Evolutionary conservation across 1,284 basidiomycete species (phyloP).

Genomic region (Takashimella tepidaria): DNA sequence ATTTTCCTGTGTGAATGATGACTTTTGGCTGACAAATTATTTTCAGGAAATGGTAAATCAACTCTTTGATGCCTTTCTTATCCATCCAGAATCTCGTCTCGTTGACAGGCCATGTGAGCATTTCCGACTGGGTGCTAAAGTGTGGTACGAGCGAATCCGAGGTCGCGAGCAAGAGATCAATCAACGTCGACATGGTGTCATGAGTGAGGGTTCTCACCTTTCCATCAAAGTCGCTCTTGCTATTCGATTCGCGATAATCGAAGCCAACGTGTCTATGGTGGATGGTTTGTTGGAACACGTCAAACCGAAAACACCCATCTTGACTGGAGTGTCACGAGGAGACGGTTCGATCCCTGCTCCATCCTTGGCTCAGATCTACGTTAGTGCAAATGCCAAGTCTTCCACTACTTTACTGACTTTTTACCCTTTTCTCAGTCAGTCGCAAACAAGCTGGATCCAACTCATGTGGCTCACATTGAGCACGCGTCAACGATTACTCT

Average conservation of each 20-base stretch:
- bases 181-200: neutral
- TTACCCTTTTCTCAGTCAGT: slow-evolving; percentile 1
- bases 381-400: slow-evolving; percentile 16
- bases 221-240: slow-evolving; percentile 19
- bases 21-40: neutral
- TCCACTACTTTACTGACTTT: neutral
- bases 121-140: slow-evolving; percentile 12
- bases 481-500: slow-evolving; percentile 3
- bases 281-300: slow-evolving; percentile 17
- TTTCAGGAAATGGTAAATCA: slow-evolving; percentile 9
- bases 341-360: slow-evolving; percentile 24
- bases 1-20: too few relatives aligned
- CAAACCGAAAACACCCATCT: neutral
- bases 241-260: slow-evolving; percentile 26
- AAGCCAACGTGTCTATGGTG: slow-evolving; percentile 23
- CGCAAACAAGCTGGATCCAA: slow-evolving; percentile 6
- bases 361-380: slow-evolving; percentile 17
- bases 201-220: slow-evolving; percentile 5
- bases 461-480: slow-evolving; percentile 20
- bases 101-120: slow-evolving; percentile 5
- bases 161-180: neutral
- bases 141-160: slow-evolving; percentile 14
- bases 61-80: slow-evolving; percentile 12
- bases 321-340: slow-evolving; percentile 15
- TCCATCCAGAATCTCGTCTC: slow-evolving; percentile 6